These are phyloP conservation scores for Cyberlindnera mrakii DNA, from an alignment of 805 yeast genomes.

Conservation along the genomic window DNA sequence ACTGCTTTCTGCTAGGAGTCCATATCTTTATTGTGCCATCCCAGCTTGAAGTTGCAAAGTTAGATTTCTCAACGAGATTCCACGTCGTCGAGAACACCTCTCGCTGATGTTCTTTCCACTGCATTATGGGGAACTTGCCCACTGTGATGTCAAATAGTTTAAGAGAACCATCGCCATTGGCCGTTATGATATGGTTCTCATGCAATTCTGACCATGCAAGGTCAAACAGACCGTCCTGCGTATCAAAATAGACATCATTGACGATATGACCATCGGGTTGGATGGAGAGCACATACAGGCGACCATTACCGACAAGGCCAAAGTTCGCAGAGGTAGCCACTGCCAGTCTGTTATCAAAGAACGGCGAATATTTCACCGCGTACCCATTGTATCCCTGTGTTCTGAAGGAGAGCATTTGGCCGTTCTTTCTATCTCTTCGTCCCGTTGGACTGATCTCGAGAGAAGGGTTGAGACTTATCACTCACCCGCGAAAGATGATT, in stretches of 20 bases:
- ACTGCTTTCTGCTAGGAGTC: constrained; percentile 54
- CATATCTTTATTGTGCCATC: constrained; percentile 83
- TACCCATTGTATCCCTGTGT: constrained; percentile 84
- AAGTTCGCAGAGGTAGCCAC: constrained; percentile 89
- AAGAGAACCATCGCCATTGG: constrained; percentile 87
- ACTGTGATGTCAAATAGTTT: constrained; percentile 74
- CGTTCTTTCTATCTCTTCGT: neutral
- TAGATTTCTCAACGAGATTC: constrained; percentile 62
- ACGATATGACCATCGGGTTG: constrained; percentile 56
- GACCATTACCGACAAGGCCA: constrained; percentile 93
- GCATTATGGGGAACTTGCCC: constrained; percentile 63
- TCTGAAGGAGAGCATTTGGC: constrained; percentile 59
- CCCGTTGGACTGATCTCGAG: too few relatives aligned
- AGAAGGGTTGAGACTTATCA: too few relatives aligned
- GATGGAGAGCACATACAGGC: constrained; percentile 64
- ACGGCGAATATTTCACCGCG: constrained; percentile 85
- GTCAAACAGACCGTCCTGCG: constrained; percentile 91
- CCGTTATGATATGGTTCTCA: constrained; percentile 77
- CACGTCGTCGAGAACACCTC: constrained; percentile 73
- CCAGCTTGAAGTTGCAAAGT: constrained; percentile 82
- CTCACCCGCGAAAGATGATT: neutral
- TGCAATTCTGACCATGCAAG: constrained; percentile 86
- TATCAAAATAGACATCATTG: constrained; percentile 60
- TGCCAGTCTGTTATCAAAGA: constrained; percentile 81
- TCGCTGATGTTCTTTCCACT: constrained; percentile 68